Evolutionary conservation across 2,329 filamentous ascomycete genomes (phyloP).

Genomic region (Neocatenulostroma microsporum): DNA sequence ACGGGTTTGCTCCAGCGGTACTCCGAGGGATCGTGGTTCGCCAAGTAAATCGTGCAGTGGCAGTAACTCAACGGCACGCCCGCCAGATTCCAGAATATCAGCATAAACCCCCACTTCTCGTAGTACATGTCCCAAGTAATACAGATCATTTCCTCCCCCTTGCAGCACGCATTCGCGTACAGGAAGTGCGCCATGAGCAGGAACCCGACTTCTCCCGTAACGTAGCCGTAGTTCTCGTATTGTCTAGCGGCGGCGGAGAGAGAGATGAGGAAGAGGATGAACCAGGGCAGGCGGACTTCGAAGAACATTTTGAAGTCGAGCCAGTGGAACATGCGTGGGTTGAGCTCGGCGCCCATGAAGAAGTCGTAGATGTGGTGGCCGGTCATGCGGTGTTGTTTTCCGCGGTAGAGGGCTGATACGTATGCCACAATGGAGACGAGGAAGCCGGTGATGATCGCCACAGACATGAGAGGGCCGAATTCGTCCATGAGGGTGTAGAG

Average conservation of each 20-base stretch:
- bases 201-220: conserved; percentile 77
- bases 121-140: conserved; percentile 95
- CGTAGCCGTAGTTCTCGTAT: conserved; percentile 76
- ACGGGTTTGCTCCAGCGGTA: conserved; percentile 69
- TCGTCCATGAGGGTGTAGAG: conserved; percentile 90
- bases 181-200: conserved; percentile 83
- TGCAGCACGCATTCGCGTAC: conserved; percentile 85
- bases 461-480: conserved; percentile 86
- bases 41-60: conserved; percentile 85
- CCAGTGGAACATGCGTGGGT: conserved; percentile 67
- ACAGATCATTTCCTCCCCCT: conserved; percentile 84
- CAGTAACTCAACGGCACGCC: conserved; percentile 88
- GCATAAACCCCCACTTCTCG: conserved; percentile 96
- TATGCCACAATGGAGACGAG: conserved; percentile 77
- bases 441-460: conserved; percentile 87
- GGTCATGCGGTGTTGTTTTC: conserved; percentile 86
- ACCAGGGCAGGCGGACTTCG: conserved; percentile 88
- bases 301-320: conserved; percentile 95
- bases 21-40: conserved; percentile 68
- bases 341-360: conserved; percentile 83
- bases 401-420: conserved; percentile 70
- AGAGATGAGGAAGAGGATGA: conserved; percentile 72
- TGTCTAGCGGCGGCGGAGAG: conserved; percentile 71
- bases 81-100: conserved; percentile 95
- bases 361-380: conserved; percentile 75